Evolutionary conservation across 805 yeast species (phyloP), one percentile per base, ranked within the genome.

Genomic region (Blastobotrys robertii): DNA sequence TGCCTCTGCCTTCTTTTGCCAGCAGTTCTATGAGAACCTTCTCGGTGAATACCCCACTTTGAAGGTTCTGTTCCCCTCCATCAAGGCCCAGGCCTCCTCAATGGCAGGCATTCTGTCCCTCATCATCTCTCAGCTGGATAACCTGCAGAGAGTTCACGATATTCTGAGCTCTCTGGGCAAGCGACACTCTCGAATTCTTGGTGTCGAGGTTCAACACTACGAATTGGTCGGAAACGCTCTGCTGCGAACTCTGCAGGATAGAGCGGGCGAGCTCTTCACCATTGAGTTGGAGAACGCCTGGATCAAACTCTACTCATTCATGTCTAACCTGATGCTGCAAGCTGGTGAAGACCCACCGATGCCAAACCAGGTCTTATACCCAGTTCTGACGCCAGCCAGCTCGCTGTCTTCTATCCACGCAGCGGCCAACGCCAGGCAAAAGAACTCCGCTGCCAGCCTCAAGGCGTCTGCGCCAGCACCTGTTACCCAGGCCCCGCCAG

Each of bases 51-150:
- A 73, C 50, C 78, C 84, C 0, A 65, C 64, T 10, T 66, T 85
- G 47, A 85, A 79, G 50, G 68, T 65, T 33, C 57, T 77, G 55
- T 83, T 81, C 58, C 94, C 94, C 0, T 76, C 84, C 4, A 76
- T 84, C 49, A 73, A 73, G 48, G 87, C 82, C 56, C 94, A 85
- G 62, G 86, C 92, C 1, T 74, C 77, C 11, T 74, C 88, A 6
- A 80, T 84, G 65, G 86, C 90, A 0, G 87, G 88, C 4, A 84
- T 84, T 13, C 59, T 85, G 52, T 73, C 83, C 25, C 69, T 77
- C 35, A 82, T 88, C 2, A 75, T 84, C 46, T 62, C 72, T 25
- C 77, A 76, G 50, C 64, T 84, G 41, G 87, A 81, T 42, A 70
- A 78, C 49, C 65, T 84, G 41, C 55, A 69, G 2, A 59, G 62